These are phyloP conservation scores for Penicillium olsonii DNA, from an alignment of 2,329 filamentous ascomycete species.

Conservation along the genomic window DNA sequence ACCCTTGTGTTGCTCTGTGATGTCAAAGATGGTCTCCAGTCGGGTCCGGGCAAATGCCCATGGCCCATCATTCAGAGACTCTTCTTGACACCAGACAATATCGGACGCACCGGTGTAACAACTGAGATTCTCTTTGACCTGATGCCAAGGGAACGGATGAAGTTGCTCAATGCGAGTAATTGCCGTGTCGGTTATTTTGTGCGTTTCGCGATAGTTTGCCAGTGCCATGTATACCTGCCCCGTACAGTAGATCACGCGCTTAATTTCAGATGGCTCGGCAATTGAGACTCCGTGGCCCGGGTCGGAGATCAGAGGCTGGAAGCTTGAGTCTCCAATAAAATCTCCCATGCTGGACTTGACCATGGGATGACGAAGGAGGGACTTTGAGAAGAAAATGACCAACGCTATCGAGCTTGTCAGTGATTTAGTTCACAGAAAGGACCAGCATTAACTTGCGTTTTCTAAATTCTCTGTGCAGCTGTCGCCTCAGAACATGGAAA, in stretches of 20 bases:
- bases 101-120: slow-evolving; percentile 94
- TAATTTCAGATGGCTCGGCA: slow-evolving; percentile 77
- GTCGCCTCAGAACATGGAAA: slow-evolving; percentile 93
- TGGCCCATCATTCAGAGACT: slow-evolving; percentile 92
- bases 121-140: slow-evolving; percentile 92
- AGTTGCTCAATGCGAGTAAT: slow-evolving; percentile 97
- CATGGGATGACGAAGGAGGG: slow-evolving; percentile 86
- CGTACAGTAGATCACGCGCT: slow-evolving; percentile 88
- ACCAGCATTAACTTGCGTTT: slow-evolving; percentile 94
- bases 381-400: slow-evolving; percentile 96
- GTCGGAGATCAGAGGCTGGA: slow-evolving; percentile 96
- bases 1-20: slow-evolving; percentile 86
- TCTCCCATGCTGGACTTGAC: slow-evolving; percentile 86
- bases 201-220: slow-evolving; percentile 81
- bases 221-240: slow-evolving; percentile 92
- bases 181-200: slow-evolving; percentile 83
- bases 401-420: slow-evolving; percentile 84
- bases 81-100: slow-evolving; percentile 95
- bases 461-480: slow-evolving; percentile 99
- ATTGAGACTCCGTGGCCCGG: slow-evolving; percentile 76
- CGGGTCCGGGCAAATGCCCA: slow-evolving; percentile 95
- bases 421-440: slow-evolving; percentile 79
- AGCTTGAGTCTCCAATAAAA: slow-evolving; percentile 85
- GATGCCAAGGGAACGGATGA: slow-evolving; percentile 97
- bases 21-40: slow-evolving; percentile 90